phyloP scores from a whole-genome alignment of 768 basidiomycete species.

The Sistotremastrum niveocremeum region DNA sequence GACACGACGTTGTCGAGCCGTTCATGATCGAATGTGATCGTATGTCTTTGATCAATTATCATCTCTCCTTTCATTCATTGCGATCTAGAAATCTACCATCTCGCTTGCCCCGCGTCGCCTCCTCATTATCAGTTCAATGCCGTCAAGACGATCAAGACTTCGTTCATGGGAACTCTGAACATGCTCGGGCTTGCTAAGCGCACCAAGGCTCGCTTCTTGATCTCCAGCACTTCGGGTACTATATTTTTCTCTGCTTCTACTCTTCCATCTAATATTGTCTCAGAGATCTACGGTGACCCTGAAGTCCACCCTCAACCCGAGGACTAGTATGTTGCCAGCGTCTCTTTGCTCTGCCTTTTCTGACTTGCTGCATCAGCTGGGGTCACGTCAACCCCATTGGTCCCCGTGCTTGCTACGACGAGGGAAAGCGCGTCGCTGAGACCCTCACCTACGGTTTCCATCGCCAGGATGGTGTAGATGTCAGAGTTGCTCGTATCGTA shows the following conservation, averaged over 20 bases:
- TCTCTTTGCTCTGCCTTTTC: constrained; percentile 3
- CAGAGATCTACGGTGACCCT: constrained; percentile 97
- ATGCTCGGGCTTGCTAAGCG: constrained; percentile 98
- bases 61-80: constrained; percentile 1
- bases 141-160: constrained; percentile 96
- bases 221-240: constrained; percentile 84
- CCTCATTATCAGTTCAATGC: constrained; percentile 98
- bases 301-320: constrained; percentile 95
- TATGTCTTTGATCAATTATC: constrained; percentile 26
- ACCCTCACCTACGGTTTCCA: constrained; percentile 95
- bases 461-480: constrained; percentile 87
- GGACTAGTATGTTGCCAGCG: constrained; percentile 58
- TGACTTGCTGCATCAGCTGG: constrained; percentile 44
- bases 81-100: constrained; percentile 85
- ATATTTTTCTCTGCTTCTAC: constrained; percentile 1
- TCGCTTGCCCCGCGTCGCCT: constrained; percentile 95
- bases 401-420: constrained; percentile 98
- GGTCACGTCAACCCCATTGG: constrained; percentile 98
- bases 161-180: constrained; percentile 95
- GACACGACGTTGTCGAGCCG: constrained; percentile 94
- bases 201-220: constrained; percentile 93
- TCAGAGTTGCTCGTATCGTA: constrained; percentile 84
- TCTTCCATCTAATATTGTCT: constrained; percentile 3
- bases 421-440: constrained; percentile 98
- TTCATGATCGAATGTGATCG: constrained; percentile 99